Conservation (phyloP, 1,284 basidiomycete genomes). For the Rhodotorula glutinis region DNA sequence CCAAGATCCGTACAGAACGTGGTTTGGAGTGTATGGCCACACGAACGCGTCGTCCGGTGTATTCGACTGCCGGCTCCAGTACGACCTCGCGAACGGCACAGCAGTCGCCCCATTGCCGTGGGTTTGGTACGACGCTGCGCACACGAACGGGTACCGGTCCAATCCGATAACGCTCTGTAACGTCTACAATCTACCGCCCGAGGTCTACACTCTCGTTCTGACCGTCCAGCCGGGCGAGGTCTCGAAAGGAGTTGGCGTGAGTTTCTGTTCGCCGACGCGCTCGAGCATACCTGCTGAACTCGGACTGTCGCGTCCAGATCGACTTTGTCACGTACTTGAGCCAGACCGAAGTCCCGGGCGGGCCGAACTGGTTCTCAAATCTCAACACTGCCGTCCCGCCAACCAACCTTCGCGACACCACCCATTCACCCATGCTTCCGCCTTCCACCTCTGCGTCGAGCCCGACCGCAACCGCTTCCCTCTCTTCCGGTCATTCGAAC, state of each 20-base stretch:
- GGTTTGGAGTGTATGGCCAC: not conserved
- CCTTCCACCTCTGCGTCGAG: not conserved
- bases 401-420: not conserved
- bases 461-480: not conserved
- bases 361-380: not conserved
- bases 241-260: not conserved
- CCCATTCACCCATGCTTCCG: slow-evolving; percentile 3
- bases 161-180: not conserved
- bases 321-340: not conserved
- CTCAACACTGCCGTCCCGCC: slow-evolving; percentile 11
- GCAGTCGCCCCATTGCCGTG: not conserved
- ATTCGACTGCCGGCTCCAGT: slow-evolving; percentile 1
- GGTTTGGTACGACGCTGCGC: slow-evolving; percentile 8
- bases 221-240: slow-evolving; percentile 12
- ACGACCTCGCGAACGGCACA: not conserved
- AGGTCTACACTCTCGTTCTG: slow-evolving; percentile 3
- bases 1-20: not conserved
- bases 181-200: not conserved
- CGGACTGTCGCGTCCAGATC: not conserved
- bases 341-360: not conserved
- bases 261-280: no score
- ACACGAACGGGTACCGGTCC: not conserved
- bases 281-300: no score
- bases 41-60: slow-evolving; percentile 3
- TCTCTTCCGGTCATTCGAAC: not conserved